Percentiles rank a stretch among this genome's conserved stretches.
These are phyloP conservation scores for Artemisia argyi DNA, from an alignment of 129 eudicot species.

Conservation along the genomic window DNA sequence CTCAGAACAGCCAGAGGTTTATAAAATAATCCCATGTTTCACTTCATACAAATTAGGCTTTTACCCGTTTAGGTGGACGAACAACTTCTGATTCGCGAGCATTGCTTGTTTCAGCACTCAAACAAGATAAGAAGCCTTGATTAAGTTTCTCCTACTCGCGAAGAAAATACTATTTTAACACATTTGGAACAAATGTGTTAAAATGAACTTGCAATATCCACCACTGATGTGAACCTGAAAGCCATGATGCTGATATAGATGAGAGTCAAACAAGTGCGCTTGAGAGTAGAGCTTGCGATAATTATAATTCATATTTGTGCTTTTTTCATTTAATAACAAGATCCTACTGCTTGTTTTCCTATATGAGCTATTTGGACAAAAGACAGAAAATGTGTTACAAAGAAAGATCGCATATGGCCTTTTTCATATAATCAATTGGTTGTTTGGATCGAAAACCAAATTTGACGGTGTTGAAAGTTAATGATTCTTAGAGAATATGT, in stretches of 20 bases:
- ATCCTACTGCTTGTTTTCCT: too few relatives aligned
- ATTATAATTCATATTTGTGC: neutral
- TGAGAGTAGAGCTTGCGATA: neutral
- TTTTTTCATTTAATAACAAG: neutral
- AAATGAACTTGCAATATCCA: slow-evolving; percentile 24
- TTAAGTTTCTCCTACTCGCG: slow-evolving; percentile 1
- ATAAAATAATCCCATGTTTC: slow-evolving; percentile 4
- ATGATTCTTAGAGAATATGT: neutral
- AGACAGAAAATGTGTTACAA: neutral
- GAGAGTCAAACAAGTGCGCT: slow-evolving; percentile 3
- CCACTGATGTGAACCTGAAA: slow-evolving; percentile 22
- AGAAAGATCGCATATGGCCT: neutral
- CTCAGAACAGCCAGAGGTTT: slow-evolving; percentile 11
- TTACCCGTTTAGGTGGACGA: slow-evolving; percentile 42
- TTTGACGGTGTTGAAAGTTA: neutral
- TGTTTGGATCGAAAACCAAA: too few relatives aligned
- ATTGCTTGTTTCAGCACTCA: slow-evolving; percentile 29
- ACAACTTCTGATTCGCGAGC: slow-evolving; percentile 44
- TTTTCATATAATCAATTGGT: too few relatives aligned
- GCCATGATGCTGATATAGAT: slow-evolving; percentile 28
- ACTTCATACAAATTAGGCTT: slow-evolving; percentile 2
- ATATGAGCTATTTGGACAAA: neutral
- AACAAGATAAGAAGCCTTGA: neutral
- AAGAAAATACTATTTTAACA: slow-evolving; percentile 5
- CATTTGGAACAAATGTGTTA: slow-evolving; percentile 22